These are phyloP conservation scores for Quercus glauca DNA, from an alignment of 306 rosid genomes.

Conservation along the genomic window DNA sequence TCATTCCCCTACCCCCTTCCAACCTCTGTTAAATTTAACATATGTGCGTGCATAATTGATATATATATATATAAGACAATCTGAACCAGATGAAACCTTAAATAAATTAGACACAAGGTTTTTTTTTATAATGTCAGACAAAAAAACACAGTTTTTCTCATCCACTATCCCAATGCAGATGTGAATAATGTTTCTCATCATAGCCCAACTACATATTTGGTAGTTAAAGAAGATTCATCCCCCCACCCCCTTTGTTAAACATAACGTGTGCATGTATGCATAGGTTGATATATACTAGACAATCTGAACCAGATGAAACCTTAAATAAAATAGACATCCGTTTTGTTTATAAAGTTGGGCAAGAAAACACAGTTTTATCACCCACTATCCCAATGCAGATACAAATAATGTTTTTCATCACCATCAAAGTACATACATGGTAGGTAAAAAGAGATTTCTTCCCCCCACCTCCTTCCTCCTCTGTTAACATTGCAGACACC, in stretches of 20 bases:
- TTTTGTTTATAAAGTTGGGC: conserved; percentile 17
- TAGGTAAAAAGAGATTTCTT: conserved; percentile 7
- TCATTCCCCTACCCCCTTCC: neutral
- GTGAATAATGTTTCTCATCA: conserved; percentile 11
- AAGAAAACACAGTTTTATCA: conserved; percentile 22
- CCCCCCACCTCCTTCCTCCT: conserved; percentile 5
- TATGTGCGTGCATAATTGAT: neutral
- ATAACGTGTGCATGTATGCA: neutral
- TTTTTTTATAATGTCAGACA: neutral
- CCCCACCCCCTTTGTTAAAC: neutral
- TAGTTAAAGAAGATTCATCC: neutral
- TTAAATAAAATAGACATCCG: neutral
- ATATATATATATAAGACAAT: neutral
- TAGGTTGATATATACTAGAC: neutral
- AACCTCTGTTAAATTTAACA: neutral
- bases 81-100: neutral
- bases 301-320: neutral
- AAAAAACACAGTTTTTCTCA: conserved; percentile 21
- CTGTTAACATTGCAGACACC: conserved; percentile 18
- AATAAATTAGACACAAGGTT: neutral
- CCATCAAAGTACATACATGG: conserved; percentile 23
- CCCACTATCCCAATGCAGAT: conserved; percentile 27
- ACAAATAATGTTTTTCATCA: conserved; percentile 13
- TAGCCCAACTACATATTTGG: conserved; percentile 21
- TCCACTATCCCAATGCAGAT: conserved; percentile 21